Conservation (phyloP, 176 grass and related monocot genomes). For the Raddia guianensis region DNA sequence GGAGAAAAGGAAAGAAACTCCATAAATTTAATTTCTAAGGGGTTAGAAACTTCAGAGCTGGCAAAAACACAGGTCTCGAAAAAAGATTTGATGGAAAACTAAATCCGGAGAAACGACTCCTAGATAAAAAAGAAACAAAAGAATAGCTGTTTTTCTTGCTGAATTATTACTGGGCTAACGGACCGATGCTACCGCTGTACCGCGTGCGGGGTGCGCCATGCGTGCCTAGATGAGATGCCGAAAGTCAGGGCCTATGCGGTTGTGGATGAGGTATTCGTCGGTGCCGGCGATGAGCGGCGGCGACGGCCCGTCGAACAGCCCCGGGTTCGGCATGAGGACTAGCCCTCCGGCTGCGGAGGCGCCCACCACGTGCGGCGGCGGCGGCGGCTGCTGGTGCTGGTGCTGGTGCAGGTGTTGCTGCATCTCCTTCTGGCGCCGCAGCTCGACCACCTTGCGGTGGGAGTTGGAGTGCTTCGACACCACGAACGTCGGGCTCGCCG, state of each 20-base stretch:
- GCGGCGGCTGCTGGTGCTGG: constrained; percentile 28
- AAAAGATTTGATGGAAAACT: constrained; percentile 29
- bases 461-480: constrained; percentile 94
- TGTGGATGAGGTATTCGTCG: constrained; percentile 74
- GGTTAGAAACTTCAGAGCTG: constrained; percentile 45
- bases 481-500: constrained; percentile 85
- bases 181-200: constrained; percentile 35
- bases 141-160: constrained; percentile 43
- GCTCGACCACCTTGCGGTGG: constrained; percentile 96
- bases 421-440: constrained; percentile 88
- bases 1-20: constrained; percentile 33
- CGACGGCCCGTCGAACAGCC: constrained; percentile 51
- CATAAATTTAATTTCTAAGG: constrained; percentile 69
- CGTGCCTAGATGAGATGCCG: constrained; percentile 73
- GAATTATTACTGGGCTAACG: constrained; percentile 61
- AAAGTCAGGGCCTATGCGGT: constrained; percentile 66
- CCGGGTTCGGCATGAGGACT: constrained; percentile 37
- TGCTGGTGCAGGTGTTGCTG: constrained; percentile 19
- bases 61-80: constrained; percentile 46
- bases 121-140: constrained; percentile 31
- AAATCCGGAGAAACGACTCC: constrained; percentile 50
- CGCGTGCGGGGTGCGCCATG: background rate
- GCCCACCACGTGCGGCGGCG: constrained; percentile 16
- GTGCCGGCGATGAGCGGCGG: constrained; percentile 34
- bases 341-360: constrained; percentile 11